A percentile compares a stretch with the other conserved stretches of the same genome.
These are phyloP conservation scores for Saururus chinensis DNA, from an alignment of 164 flowering plant species.

Conservation along the genomic window DNA sequence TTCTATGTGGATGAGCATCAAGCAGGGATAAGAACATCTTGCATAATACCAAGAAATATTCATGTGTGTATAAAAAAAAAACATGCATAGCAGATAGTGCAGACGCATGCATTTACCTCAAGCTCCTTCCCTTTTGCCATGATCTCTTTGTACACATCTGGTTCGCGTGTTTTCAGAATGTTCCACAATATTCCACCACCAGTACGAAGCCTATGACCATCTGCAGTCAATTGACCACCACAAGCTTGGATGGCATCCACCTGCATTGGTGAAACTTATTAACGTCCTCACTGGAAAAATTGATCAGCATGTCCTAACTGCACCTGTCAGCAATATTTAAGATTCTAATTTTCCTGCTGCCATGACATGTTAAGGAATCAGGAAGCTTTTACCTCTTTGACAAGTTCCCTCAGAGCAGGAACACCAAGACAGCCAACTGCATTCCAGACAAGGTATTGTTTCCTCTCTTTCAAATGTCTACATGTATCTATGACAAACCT, in stretches of 20 bases:
- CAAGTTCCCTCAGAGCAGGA: conserved; percentile 63
- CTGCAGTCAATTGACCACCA: conserved; percentile 93
- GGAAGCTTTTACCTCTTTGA: conserved; percentile 57
- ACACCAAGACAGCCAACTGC: conserved; percentile 86
- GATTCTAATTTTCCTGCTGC: neutral
- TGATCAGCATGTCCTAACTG: neutral
- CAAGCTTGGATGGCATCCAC: conserved; percentile 84
- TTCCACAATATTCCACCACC: conserved; percentile 92
- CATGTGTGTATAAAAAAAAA: too few species aligned
- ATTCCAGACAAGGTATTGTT: conserved; percentile 66
- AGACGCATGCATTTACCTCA: conserved; percentile 41
- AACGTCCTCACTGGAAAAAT: too few species aligned
- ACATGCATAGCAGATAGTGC: neutral
- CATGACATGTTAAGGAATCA: neutral
- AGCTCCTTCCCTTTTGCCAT: conserved; percentile 74
- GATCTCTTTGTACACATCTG: conserved; percentile 77
- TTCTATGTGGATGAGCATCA: too few species aligned
- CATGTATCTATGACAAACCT: conserved; percentile 75
- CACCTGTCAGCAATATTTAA: neutral
- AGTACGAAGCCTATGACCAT: conserved; percentile 51
- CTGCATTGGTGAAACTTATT: conserved; percentile 27
- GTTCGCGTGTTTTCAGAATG: conserved; percentile 76
- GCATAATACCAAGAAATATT: neutral
- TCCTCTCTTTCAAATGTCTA: conserved; percentile 63
- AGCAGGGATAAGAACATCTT: neutral